Base-by-base conservation (phyloP, 2,329 filamentous ascomycete genomes). In the Emmonsiellopsis sp. region DNA sequence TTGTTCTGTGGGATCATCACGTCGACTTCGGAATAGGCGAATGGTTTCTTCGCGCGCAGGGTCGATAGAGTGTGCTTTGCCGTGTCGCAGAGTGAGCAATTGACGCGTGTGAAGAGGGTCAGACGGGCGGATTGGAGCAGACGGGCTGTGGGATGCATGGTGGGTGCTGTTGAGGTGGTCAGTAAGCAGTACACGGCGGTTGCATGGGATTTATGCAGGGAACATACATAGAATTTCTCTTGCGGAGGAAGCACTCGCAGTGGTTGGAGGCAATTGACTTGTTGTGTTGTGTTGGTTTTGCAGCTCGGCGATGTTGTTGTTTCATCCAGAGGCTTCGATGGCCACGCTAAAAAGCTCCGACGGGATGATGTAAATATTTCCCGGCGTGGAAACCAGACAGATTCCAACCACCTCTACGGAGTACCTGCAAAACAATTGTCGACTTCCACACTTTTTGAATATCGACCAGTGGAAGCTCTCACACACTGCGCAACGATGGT, bases 51-150 rank as follows among this genome's bases (percentile, higher is more conserved):
- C 55, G 79, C 74, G 59, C 74, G 76, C 20, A 84, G 73, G 44
- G 78, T 74, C 43, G 71, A 69, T 43, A 85, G 69, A 1, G 79
- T 78, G 42, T 71, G 65, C 65, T 83, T 84, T 30, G 81, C 81
- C n/a, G 76, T 76, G 58, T 80, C 77, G 64, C 82, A 85, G 1
- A 85, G 72, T 2, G 76, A 76, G 66, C 82, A 85, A 52, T 80
- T 78, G 30, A 73, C 70, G 40, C 82, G 76, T 2, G 80, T 84
- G 65, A 84, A 84, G 13, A 84, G 71, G 0, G 81, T 84, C 54
- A 84, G 67, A 20, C 76, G 76, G 44, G 59, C 62, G 16, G 65
- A 62, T 46, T 67, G 62, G 43, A 62, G 54, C 34, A 70, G 58
- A 50, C 68, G 63, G 51, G 57, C 42, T 26, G 55, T 53, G n/a